Percentiles rank a stretch among this genome's conserved stretches.
phyloP scores from a whole-genome alignment of 352 stramenopile species.

The Phytophthora sp. region DNA sequence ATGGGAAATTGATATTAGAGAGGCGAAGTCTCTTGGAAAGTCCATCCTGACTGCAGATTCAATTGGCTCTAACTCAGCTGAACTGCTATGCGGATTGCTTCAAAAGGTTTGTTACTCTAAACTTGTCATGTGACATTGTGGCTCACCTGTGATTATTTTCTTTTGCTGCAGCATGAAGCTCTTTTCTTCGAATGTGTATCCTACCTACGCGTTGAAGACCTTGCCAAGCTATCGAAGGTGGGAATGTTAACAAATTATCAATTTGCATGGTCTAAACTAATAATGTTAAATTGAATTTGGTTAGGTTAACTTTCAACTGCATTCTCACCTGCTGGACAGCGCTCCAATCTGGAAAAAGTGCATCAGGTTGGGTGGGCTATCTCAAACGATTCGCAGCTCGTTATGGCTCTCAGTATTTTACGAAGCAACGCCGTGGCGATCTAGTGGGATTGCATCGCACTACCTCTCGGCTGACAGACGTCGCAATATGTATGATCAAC shows the following conservation, averaged over 20 bases:
- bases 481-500: slow-evolving; percentile 67
- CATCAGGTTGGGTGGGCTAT: slow-evolving; percentile 63
- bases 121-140: too few species aligned
- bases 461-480: slow-evolving; percentile 51
- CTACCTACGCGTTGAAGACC: slow-evolving; percentile 54
- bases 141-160: too few species aligned
- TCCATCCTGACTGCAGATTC: slow-evolving; percentile 14
- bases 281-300: neutral
- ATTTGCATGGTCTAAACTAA: neutral
- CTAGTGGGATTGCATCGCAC: slow-evolving; percentile 40
- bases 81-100: slow-evolving; percentile 33
- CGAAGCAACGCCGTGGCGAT: slow-evolving; percentile 58
- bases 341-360: slow-evolving; percentile 79
- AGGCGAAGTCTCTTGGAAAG: slow-evolving; percentile 25
- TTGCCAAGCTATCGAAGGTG: slow-evolving; percentile 45
- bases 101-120: slow-evolving; percentile 28
- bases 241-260: neutral
- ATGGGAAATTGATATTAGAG: slow-evolving; percentile 61
- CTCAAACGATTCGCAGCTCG: slow-evolving; percentile 46
- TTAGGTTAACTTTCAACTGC: slow-evolving; percentile 47
- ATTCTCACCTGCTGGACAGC: slow-evolving; percentile 42
- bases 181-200: slow-evolving; percentile 52
- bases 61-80: slow-evolving; percentile 16
- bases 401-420: slow-evolving; percentile 78
- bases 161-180: slow-evolving; percentile 36